Base-by-base conservation (phyloP, 345 rosid genomes). In the Draba incana region DNA sequence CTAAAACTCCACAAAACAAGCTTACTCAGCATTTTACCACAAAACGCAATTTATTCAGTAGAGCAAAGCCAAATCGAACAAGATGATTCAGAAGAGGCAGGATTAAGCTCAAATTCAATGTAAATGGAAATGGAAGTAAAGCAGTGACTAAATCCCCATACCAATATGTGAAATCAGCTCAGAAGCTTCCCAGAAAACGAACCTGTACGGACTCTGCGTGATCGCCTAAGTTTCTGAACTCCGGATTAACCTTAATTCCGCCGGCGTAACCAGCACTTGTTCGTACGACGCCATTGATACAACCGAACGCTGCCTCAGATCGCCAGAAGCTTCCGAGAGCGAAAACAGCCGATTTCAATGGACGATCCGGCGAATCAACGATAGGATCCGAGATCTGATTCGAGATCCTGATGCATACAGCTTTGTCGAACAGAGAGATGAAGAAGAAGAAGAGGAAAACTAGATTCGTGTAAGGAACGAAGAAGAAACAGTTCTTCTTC, bases 321-420 rank as follows among this genome's bases (percentile, higher is more conserved):
- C 99, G 78, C 99, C 88, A 93, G 88, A 93, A 93, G 84, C 99
- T 81, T 1, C 99, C 97, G 3, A 91, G 88, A 14, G 99, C 81
- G 39, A 91, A 91, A 47, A 91, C 91, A 10, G 99, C 97, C 0
- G 78, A 75, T 64, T 78, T 84, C 4, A 76, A 52, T 0, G 79
- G 82, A 5, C 55, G 86, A 47, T 78, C 82, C 2, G 86, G 75
- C 2, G 78, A 74, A 31, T 78, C 82, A 14, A 33, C 60, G 6
- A 70, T 13, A 25, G 79, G 3, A 25, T 74, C 76, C 0, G 88
- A 73, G 80, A 83, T 75, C 80, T 72, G 90, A 70, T 71, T 80
- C 10, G 86, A 81, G 3, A 93, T 61, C 37, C 94, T 84, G 71
- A 93, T 85, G 78, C 74, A 78, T 10, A 74, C 8, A 1, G 86